Conservation (phyloP, 176 grass and related monocot genomes). For the Triticum dicoccoides region DNA sequence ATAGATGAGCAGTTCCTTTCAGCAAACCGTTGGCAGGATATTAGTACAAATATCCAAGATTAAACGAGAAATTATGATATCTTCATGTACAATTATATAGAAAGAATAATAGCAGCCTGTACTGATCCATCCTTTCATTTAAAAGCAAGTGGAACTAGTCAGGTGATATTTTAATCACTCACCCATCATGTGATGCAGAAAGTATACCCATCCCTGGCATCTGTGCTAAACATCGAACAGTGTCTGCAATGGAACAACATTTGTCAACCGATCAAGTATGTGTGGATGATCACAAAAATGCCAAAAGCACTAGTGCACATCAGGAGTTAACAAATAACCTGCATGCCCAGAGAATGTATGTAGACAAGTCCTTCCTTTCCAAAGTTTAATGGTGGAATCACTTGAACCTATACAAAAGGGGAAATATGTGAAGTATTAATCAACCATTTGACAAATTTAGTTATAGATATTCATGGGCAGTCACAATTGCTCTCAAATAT, state of each 20-base stretch:
- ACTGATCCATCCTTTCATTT: background rate
- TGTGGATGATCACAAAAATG: background rate
- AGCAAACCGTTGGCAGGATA: background rate
- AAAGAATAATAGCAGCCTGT: background rate
- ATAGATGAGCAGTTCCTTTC: background rate
- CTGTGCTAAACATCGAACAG: conserved; percentile 74
- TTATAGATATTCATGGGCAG: background rate
- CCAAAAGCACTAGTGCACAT: background rate
- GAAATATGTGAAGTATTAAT: background rate
- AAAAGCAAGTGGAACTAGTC: background rate
- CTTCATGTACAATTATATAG: background rate
- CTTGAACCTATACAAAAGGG: conserved; percentile 71
- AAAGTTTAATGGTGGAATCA: conserved; percentile 90
- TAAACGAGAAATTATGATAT: conserved; percentile 8
- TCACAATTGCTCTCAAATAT: background rate
- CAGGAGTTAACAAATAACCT: conserved; percentile 51
- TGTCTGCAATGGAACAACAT: conserved; percentile 52
- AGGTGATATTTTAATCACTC: conserved; percentile 30
- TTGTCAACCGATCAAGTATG: background rate
- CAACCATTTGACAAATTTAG: background rate
- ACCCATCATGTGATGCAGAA: conserved; percentile 92
- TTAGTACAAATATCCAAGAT: background rate
- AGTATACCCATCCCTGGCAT: conserved; percentile 82
- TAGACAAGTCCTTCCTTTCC: conserved; percentile 93
- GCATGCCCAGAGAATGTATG: conserved; percentile 92